These are phyloP conservation scores for Primulina eburnea DNA, from an alignment of 257 asterid species.

Conservation along the genomic window DNA sequence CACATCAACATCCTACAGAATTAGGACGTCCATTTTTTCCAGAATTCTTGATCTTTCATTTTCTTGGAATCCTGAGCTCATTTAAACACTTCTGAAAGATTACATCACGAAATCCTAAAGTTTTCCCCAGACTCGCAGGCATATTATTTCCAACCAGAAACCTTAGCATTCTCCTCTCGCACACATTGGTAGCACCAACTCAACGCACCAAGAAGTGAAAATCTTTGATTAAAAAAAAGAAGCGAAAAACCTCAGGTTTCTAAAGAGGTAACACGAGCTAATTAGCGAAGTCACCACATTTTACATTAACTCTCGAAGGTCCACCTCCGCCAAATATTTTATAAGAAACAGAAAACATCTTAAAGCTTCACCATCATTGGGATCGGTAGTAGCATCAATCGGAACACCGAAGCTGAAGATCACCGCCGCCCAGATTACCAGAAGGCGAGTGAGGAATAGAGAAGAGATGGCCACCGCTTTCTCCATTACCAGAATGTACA, in stretches of 20 bases:
- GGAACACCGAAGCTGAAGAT: slow-evolving; percentile 25
- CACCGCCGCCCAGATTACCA: slow-evolving; percentile 33
- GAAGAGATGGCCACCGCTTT: slow-evolving; percentile 27
- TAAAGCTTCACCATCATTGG: slow-evolving; percentile 54
- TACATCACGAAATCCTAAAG: slow-evolving; percentile 22
- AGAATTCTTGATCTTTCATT: slow-evolving; percentile 17
- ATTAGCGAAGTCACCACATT: neutral
- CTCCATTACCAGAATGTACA: slow-evolving; percentile 35
- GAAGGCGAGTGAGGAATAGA: slow-evolving; percentile 24
- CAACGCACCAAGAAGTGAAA: neutral
- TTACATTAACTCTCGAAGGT: neutral
- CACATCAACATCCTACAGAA: slow-evolving; percentile 1
- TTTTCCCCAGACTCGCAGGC: neutral
- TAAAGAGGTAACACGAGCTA: neutral
- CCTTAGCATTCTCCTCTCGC: slow-evolving; percentile 20
- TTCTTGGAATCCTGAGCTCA: slow-evolving; percentile 12
- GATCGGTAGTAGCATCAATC: slow-evolving; percentile 55
- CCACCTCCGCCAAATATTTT: neutral
- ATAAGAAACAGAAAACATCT: neutral
- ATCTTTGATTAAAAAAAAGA: neutral
- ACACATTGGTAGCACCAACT: slow-evolving; percentile 8
- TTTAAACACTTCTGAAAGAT: neutral
- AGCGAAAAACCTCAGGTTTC: neutral
- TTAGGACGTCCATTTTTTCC: neutral
- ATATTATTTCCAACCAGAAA: slow-evolving; percentile 3